A percentile compares a stretch with the other conserved stretches of the same genome.
These are phyloP conservation scores for Balamuthia mandrillaris DNA, from an alignment of 208 protist genomes.

Conservation along the genomic window DNA sequence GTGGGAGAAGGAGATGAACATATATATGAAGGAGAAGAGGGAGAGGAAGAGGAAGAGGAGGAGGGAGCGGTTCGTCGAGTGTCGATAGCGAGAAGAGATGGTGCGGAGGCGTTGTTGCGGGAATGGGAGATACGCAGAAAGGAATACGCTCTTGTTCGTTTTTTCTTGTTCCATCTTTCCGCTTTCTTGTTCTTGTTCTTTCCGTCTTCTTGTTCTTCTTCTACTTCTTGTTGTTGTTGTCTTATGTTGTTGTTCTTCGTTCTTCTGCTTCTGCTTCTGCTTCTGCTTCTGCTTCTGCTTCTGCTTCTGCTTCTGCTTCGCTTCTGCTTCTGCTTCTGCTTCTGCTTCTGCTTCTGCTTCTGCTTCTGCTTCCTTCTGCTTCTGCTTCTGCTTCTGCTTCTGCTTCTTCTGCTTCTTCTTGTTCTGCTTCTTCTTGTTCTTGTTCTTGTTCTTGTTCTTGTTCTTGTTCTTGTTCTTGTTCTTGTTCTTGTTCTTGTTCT, in stretches of 20 bases:
- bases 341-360: too few species aligned
- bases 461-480: neutral
- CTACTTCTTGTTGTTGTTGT: too few species aligned
- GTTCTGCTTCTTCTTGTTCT: neutral
- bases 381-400: neutral
- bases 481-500: neutral
- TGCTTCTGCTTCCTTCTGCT: neutral
- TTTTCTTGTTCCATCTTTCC: too few species aligned
- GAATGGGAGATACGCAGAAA: neutral
- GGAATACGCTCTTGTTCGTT: neutral
- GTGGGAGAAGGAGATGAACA: neutral
- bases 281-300: too few species aligned
- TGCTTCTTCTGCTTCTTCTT: neutral
- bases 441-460: neutral
- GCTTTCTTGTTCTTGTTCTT: too few species aligned
- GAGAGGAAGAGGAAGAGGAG: neutral
- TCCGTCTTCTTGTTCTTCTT: too few species aligned
- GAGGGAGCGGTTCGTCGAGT: neutral
- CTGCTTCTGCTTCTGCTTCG: too few species aligned
- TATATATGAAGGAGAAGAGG: neutral
- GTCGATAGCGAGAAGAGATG: neutral
- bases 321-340: too few species aligned
- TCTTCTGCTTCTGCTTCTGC: too few species aligned
- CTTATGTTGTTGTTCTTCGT: too few species aligned
- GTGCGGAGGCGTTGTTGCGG: neutral